These are phyloP conservation scores for Terfezia boudieri DNA, from an alignment of 495 filamentous ascomycete species.

Conservation along the genomic window DNA sequence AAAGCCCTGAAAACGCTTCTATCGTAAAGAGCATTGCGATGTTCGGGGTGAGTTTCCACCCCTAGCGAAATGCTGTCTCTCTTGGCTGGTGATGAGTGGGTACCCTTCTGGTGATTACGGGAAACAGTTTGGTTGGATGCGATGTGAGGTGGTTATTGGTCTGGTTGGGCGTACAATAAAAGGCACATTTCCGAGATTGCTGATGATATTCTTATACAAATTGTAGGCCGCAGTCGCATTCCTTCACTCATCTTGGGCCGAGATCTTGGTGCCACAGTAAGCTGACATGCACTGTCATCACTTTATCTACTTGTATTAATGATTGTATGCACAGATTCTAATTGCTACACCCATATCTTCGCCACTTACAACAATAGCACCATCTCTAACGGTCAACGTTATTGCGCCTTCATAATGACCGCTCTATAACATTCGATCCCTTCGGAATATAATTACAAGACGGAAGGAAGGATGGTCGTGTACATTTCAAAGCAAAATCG, in stretches of 20 bases:
- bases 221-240: conserved; percentile 47
- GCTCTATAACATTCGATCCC: too few species aligned
- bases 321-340: too few species aligned
- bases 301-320: too few species aligned
- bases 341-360: too few species aligned
- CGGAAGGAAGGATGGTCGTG: too few species aligned
- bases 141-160: background rate
- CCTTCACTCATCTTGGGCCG: conserved; percentile 50
- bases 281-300: conserved; percentile 4
- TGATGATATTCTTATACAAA: background rate
- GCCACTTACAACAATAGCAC: too few species aligned
- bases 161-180: background rate
- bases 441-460: too few species aligned
- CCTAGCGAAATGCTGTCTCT: background rate
- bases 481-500: too few species aligned
- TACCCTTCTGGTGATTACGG: too few species aligned
- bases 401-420: too few species aligned
- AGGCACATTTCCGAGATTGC: background rate
- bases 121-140: background rate
- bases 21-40: conserved; percentile 49
- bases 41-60: conserved; percentile 37
- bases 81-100: background rate
- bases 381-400: too few species aligned
- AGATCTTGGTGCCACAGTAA: conserved; percentile 53
- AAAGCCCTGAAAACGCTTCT: conserved; percentile 48